phyloP scores from a whole-genome alignment of 2,329 filamentous ascomycete species.

The Apiospora marii region DNA sequence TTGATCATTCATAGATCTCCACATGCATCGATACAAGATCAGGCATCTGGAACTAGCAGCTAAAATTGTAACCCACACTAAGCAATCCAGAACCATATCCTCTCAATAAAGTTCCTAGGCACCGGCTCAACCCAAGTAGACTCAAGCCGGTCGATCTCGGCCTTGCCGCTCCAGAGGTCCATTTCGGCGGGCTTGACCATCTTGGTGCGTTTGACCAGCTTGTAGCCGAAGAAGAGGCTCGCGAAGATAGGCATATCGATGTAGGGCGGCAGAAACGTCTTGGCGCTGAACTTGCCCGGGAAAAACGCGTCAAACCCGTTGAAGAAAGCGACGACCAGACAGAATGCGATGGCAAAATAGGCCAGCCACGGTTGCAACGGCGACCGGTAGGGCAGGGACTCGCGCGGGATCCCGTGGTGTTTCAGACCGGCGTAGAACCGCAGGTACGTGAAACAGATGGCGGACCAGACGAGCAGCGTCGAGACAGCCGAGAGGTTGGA shows the following conservation, averaged over 20 bases:
- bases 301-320: conserved; percentile 79
- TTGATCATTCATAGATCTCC: background rate
- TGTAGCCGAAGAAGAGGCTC: conserved; percentile 70
- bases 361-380: conserved; percentile 74
- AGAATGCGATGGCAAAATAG: conserved; percentile 67
- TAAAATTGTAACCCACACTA: conserved; percentile 29
- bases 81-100: conserved; percentile 51
- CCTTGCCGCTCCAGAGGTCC: conserved; percentile 52
- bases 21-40: background rate
- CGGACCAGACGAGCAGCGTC: conserved; percentile 73
- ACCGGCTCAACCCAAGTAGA: conserved; percentile 45
- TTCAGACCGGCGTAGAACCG: conserved; percentile 72
- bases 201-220: conserved; percentile 68
- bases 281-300: conserved; percentile 54
- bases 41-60: background rate
- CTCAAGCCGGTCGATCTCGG: conserved; percentile 48
- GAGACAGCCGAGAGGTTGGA: conserved; percentile 70
- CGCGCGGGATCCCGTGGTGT: conserved; percentile 69
- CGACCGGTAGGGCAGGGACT: conserved; percentile 70
- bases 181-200: conserved; percentile 47
- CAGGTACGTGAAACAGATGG: conserved; percentile 73
- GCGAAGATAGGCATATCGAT: conserved; percentile 75
- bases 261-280: conserved; percentile 71
- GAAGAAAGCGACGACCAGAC: conserved; percentile 72
- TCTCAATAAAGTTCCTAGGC: conserved; percentile 48